Evolutionary conservation across 106 monocot genomes (phyloP).

Genomic region (Apostasia shenzhenica): DNA sequence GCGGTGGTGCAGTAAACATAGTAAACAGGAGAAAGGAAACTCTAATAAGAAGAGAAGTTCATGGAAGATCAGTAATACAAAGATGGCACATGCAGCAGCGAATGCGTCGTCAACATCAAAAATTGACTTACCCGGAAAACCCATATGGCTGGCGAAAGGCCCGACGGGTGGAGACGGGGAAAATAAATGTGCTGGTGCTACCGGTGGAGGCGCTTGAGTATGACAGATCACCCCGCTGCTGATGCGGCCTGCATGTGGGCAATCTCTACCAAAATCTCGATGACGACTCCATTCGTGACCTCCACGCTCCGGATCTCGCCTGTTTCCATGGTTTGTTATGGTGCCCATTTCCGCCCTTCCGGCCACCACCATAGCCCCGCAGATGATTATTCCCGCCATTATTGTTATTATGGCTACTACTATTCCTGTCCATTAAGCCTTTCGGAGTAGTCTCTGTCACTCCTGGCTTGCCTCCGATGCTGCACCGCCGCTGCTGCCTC

Average conservation of each 20-base stretch:
- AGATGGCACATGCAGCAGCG: background rate
- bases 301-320: conserved; percentile 40
- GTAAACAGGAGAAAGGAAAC: conserved; percentile 35
- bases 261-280: conserved; percentile 17
- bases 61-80: background rate
- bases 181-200: conserved; percentile 25
- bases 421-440: conserved; percentile 13
- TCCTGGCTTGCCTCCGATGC: background rate
- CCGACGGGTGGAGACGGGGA: conserved; percentile 24
- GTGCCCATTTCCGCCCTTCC: conserved; percentile 27
- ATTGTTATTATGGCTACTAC: conserved; percentile 1
- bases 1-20: conserved; percentile 35
- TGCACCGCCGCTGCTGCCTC: background rate
- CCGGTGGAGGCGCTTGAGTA: conserved; percentile 12
- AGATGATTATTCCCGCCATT: conserved; percentile 34
- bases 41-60: conserved; percentile 26
- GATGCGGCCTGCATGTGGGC: conserved; percentile 13
- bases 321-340: conserved; percentile 15
- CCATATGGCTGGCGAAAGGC: conserved; percentile 27
- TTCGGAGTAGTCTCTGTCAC: conserved; percentile 21
- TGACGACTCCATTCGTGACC: conserved; percentile 7
- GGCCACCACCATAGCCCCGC: conserved; percentile 29
- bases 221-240: conserved; percentile 15
- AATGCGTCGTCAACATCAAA: background rate
- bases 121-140: conserved; percentile 38